phyloP scores from a whole-genome alignment of 2,329 filamentous ascomycete species.

The Metarhizium album region DNA sequence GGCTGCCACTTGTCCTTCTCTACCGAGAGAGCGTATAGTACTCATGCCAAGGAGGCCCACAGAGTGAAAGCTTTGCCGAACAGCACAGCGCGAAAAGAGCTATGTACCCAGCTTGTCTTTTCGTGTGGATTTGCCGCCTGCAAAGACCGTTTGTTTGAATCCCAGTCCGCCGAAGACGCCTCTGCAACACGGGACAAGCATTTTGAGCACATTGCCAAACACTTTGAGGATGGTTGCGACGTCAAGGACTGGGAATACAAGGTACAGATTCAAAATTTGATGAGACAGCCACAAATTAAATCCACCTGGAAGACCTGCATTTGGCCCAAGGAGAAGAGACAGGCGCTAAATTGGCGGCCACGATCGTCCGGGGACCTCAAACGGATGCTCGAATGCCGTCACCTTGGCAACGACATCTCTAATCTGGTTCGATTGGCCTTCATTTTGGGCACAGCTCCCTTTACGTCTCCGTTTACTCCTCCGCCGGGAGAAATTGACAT shows the following conservation, averaged over 20 bases:
- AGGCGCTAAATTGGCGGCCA: constrained; percentile 28
- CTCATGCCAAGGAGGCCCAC: constrained; percentile 32
- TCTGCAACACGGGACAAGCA: constrained; percentile 29
- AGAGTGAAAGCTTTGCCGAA: constrained; percentile 30
- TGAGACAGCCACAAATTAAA: constrained; percentile 32
- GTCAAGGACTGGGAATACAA: constrained; percentile 33
- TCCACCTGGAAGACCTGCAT: constrained; percentile 34
- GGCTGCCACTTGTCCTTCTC: constrained; percentile 32
- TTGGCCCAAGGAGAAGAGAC: constrained; percentile 33
- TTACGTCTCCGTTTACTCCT: constrained; percentile 23
- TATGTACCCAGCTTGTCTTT: constrained; percentile 34
- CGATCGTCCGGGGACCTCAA: constrained; percentile 32
- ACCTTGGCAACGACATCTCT: constrained; percentile 29
- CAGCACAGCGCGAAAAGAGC: constrained; percentile 28
- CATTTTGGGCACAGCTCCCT: constrained; percentile 31
- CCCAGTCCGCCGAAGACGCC: constrained; percentile 25
- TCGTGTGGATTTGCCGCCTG: constrained; percentile 31
- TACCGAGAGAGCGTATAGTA: constrained; percentile 33
- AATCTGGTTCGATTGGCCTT: constrained; percentile 32
- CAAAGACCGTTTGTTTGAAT: constrained; percentile 32
- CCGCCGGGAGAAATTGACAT: constrained; percentile 28
- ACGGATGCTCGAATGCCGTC: constrained; percentile 33
- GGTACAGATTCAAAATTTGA: constrained; percentile 32
- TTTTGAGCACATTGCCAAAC: constrained; percentile 36
- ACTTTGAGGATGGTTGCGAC: constrained; percentile 32